These are phyloP conservation scores for Drechslera avenae DNA, from an alignment of 2,329 filamentous ascomycete species.

Conservation along the genomic window DNA sequence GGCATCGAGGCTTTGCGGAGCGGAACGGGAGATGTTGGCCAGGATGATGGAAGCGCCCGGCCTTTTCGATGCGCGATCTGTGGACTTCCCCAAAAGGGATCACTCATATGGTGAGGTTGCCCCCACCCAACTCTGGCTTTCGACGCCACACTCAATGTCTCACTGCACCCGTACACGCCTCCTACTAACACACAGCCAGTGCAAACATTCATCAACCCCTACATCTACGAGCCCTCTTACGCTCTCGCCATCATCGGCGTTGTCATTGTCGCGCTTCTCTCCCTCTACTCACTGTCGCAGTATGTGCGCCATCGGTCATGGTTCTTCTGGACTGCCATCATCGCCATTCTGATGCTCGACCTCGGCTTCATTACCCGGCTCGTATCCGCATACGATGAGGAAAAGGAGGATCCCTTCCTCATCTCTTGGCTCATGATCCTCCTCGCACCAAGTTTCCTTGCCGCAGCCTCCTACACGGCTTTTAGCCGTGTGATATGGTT, in stretches of 20 bases:
- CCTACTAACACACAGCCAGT: conserved; percentile 9
- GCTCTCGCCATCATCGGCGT: conserved; percentile 52
- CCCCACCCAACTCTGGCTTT: background rate
- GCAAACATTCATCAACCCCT: conserved; percentile 44
- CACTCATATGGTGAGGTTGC: background rate
- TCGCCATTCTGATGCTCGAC: conserved; percentile 51
- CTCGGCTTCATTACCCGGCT: conserved; percentile 60
- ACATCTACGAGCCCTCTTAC: conserved; percentile 57
- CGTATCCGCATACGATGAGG: conserved; percentile 47
- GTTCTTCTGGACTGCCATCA: conserved; percentile 46
- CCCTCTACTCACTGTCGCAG: conserved; percentile 38
- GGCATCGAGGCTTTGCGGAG: too few relatives aligned
- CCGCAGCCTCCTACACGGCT: conserved; percentile 58
- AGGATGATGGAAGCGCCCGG: too few relatives aligned
- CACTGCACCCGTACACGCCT: background rate
- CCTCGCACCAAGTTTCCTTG: conserved; percentile 56
- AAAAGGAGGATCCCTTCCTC: conserved; percentile 43
- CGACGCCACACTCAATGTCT: background rate
- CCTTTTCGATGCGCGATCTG: background rate
- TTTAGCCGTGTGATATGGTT: conserved; percentile 55
- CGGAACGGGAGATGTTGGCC: too few relatives aligned
- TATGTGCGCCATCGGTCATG: conserved; percentile 44
- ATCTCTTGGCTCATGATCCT: conserved; percentile 55
- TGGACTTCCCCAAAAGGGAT: conserved; percentile 7
- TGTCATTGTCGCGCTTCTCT: conserved; percentile 49